A percentile compares a stretch with the other conserved stretches of the same genome.
Conservation (phyloP, 345 rosid species). For the Pugionium dolabratum region DNA sequence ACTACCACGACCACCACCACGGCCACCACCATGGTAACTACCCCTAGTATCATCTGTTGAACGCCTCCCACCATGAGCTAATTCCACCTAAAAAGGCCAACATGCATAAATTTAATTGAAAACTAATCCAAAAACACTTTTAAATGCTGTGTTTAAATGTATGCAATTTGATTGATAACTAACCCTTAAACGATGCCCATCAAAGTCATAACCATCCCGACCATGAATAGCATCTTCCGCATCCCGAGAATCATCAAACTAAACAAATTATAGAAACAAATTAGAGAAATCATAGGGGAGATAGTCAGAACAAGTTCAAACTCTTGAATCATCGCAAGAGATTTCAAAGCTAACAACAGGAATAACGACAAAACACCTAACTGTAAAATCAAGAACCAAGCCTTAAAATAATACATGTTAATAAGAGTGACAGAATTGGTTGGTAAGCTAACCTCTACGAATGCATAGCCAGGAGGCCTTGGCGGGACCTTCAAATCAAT, state of each 20-base stretch:
- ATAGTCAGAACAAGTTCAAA: neutral
- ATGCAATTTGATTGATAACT: conserved; percentile 25
- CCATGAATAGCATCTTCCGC: conserved; percentile 97
- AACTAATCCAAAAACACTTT: no score
- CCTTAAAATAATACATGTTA: neutral
- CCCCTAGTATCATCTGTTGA: conserved; percentile 67
- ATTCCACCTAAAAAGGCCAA: conserved; percentile 69
- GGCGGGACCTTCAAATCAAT: conserved; percentile 97
- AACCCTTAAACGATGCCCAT: conserved; percentile 83
- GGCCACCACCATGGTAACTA: conserved; percentile 63
- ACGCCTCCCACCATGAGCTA: conserved; percentile 96
- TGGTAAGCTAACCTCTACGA: conserved; percentile 70
- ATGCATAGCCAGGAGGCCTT: conserved; percentile 99
- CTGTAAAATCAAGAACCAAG: neutral
- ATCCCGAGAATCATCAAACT: conserved; percentile 97
- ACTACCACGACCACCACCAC: conserved; percentile 31
- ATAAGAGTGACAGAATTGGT: neutral
- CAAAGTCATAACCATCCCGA: conserved; percentile 97
- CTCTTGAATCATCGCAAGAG: neutral
- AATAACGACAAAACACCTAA: neutral
- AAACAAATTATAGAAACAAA: neutral
- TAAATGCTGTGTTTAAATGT: no score
- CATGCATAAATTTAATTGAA: neutral
- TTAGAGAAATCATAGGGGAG: neutral
- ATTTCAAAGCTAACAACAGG: neutral